These are phyloP conservation scores for Edaphochlamys debaryana DNA, from an alignment of 139 green algal species.

Conservation along the genomic window DNA sequence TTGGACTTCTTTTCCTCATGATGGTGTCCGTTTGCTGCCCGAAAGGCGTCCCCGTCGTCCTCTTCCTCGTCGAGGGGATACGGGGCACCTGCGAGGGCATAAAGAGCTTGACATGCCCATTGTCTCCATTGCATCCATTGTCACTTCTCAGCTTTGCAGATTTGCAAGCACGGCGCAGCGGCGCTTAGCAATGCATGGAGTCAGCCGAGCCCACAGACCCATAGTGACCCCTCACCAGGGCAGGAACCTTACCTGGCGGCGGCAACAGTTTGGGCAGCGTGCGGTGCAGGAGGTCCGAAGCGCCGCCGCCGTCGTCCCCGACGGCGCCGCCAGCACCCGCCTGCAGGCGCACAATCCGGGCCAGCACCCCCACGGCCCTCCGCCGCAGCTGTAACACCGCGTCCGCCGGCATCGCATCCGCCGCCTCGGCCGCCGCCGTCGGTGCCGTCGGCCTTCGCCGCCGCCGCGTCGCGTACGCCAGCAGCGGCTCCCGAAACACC, in stretches of 20 bases:
- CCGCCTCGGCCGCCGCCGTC: neutral
- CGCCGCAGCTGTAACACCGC: constrained; percentile 16
- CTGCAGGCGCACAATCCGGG: neutral
- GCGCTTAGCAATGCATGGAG: too few relatives aligned
- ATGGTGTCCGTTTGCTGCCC: too few relatives aligned
- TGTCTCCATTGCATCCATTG: too few relatives aligned
- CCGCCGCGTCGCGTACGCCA: constrained; percentile 47
- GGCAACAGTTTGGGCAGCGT: constrained; percentile 48
- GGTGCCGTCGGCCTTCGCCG: constrained; percentile 13
- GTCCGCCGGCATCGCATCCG: constrained; percentile 4
- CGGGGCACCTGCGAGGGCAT: too few relatives aligned
- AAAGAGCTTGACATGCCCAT: too few relatives aligned
- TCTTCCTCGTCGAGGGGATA: neutral
- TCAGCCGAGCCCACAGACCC: too few relatives aligned
- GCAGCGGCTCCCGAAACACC: constrained; percentile 33
- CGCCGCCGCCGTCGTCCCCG: neutral
- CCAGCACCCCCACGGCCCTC: constrained; percentile 38
- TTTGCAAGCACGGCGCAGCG: too few relatives aligned
- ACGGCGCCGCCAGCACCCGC: too few relatives aligned
- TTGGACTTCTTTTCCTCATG: too few relatives aligned
- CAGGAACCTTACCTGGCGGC: too few relatives aligned
- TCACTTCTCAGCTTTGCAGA: too few relatives aligned
- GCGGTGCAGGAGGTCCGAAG: neutral
- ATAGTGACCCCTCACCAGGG: too few relatives aligned
- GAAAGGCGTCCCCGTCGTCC: neutral